Evolutionary conservation across 2,329 filamentous ascomycete species (phyloP), one percentile per base, ranked within the genome.

Genomic region (Uncinocarpus reesii): DNA sequence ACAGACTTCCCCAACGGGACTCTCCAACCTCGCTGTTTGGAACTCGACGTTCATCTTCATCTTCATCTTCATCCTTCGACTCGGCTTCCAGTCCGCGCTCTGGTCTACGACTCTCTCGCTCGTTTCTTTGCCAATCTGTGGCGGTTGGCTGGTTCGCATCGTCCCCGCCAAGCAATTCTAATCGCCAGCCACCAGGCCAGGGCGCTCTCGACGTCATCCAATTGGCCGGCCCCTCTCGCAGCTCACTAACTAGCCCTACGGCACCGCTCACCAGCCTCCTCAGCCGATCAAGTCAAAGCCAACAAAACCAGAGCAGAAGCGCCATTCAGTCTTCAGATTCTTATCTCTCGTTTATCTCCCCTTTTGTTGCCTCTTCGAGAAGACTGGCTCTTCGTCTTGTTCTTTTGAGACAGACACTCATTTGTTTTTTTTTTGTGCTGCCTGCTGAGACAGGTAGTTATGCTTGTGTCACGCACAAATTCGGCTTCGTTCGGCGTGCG

Each of bases 391-490:
- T 34, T 41, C 28, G 16, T 40, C 20, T 28, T 34, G 36, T 24
- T 47, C 36, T 4, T 42, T 42, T 4, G 7, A 23, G 31, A 8
- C 13, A 40, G n/a, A 26, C 36, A 6, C 20, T 26, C 18, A 15
- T 7, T 34, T 40, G 6, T 7, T 34, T 41, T 5, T 47, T 7
- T n/a, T n/a, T n/a, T n/a, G n/a, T n/a, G n/a, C n/a, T n/a, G n/a
- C n/a, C n/a, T n/a, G n/a, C n/a, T n/a, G n/a, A n/a, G n/a, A n/a
- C 6, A 24, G 15, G 21, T 15, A 40, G 34, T 28, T 20, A 47
- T 41, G 45, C 45, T 40, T 47, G 45, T 28, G 32, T 41, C 28
- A 32, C 35, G n/a, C n/a, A n/a, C n/a, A n/a, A 41, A 34, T 24
- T 18, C 37, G 28, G 24, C 35, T 47, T 37, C 21, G 34, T 45